Base-by-base conservation (phyloP, 169 alveolate species). In the Toxoplasma gondii region DNA sequence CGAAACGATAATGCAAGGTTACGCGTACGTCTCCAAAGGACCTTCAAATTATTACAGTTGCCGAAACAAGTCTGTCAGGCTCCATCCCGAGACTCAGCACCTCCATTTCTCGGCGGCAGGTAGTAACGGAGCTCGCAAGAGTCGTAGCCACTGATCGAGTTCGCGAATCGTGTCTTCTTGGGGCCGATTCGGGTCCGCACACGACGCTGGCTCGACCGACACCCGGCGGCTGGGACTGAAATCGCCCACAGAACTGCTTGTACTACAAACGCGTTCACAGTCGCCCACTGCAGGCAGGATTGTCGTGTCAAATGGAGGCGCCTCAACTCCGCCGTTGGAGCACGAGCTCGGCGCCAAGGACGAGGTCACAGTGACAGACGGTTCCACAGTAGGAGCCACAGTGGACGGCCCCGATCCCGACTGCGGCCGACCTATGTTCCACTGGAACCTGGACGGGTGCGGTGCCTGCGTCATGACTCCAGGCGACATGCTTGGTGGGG, bases 151-250 rank as follows among this genome's bases (percentile, higher is more conserved):
- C 29, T 64, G 74, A 16, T 64, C 74, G 74, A 64, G 74, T 27
- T 64, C 74, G 74, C 74, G 74, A 64, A 64, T 27, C 74, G 74
- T 64, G n/a, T 64, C 74, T 64, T 64, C 74, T 64, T 64, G 74
- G 22, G 74, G 74, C 22, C 74, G 74, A 27, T 4, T 64, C n/a
- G 9, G 74, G 22, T 27, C 74, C 4, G 74, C 7, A 27, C 74
- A 64, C 34, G 74, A 27, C 74, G 58, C 58, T 4, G 74, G 74
- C 74, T 64, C 74, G 31, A 16, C 74, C 7, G 74, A 64, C n/a
- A 31, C 74, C 34, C 74, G 74, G 29, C 74, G 74, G 34, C 34
- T 27, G n/a, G 74, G 34, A 27, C 34, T 16, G 74, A 27, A 4
- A 7, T 22, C 74, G 74, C 74, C 74, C n/a, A 16, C 74, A 1